These are phyloP conservation scores for Backusella westeae DNA, from an alignment of 192 early-diverging fungal species.

Conservation along the genomic window DNA sequence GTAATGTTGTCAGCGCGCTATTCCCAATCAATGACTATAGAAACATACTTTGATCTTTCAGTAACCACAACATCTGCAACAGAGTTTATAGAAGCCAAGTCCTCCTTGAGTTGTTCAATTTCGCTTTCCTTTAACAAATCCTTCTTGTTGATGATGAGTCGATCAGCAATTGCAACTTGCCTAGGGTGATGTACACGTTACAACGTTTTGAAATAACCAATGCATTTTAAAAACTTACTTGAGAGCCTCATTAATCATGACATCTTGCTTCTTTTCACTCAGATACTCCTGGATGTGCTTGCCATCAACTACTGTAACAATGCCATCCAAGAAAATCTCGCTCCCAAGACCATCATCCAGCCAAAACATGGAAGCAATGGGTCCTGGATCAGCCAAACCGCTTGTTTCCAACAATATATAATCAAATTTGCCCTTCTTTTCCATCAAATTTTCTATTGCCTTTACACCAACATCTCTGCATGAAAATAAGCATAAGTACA, in stretches of 20 bases:
- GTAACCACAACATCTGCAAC: constrained; percentile 45
- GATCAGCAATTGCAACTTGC: constrained; percentile 71
- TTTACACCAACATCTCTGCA: constrained; percentile 87
- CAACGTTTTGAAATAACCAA: background rate
- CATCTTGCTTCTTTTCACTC: constrained; percentile 47
- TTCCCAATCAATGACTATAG: background rate
- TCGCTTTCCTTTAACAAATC: constrained; percentile 50
- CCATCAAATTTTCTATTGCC: constrained; percentile 92
- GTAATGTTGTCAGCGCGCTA: background rate
- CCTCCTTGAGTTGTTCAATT: constrained; percentile 33
- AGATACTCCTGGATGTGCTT: constrained; percentile 47
- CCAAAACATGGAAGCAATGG: constrained; percentile 97
- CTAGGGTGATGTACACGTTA: constrained; percentile 25
- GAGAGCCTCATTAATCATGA: constrained; percentile 57
- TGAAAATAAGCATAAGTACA: background rate
- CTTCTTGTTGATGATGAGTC: constrained; percentile 69
- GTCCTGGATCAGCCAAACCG: constrained; percentile 64
- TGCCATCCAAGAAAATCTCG: constrained; percentile 68
- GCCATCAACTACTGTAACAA: constrained; percentile 35
- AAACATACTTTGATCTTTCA: constrained; percentile 42
- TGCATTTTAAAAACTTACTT: constrained; percentile 37
- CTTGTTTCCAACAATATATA: constrained; percentile 93
- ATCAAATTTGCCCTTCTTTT: constrained; percentile 90
- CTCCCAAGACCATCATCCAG: constrained; percentile 90
- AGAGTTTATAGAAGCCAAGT: constrained; percentile 48